Evolutionary conservation across 2,329 filamentous ascomycete genomes (phyloP), one percentile per base, ranked within the genome.

Genomic region (Fusarium subtropicale): DNA sequence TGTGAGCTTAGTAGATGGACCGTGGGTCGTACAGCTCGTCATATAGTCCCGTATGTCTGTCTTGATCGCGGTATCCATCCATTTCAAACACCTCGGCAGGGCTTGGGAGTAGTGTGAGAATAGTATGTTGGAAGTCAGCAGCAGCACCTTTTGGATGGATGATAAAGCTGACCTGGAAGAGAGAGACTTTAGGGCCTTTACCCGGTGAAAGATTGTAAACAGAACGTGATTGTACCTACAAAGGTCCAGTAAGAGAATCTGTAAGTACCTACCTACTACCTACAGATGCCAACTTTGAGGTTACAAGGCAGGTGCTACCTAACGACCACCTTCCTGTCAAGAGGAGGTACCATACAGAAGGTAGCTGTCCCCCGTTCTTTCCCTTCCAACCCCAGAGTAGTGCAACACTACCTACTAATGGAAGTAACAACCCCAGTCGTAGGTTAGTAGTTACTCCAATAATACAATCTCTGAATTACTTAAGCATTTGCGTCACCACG

Each of bases 11-110:
- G 50, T 61, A 46, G 48, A 67, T 64, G 44, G 26, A 24, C 31
- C 24, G 30, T 15, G 38, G 44, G 72, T 74, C 34, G 64, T 51
- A 72, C 72, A 58, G 45, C 50, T 53, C 53, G 60, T 69, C 44
- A 70, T 70, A 48, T 56, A 36, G 53, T 52, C 46, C 45, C 13
- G 48, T 57, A 44, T 46, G 30, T 64, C 26, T 58, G 46, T n/a
- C 61, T 47, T 60, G 63, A 58, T 33, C 26, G 50, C 39, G 28
- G 36, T 47, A 58, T 65, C 47, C 56, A 41, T 54, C 28, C 53
- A 54, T 67, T 52, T 64, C 59, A 30, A 28, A 18, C 45, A 38
- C 46, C 48, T 22, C 33, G 44, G 36, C 30, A 39, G 41, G 20
- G 53, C 28, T 66, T 44, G 47, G 24, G 16, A 31, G 30, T 45